Evolutionary conservation across 768 basidiomycete genomes (phyloP), one percentile per base, ranked within the genome.

Genomic region (Tremella mesenterica): DNA sequence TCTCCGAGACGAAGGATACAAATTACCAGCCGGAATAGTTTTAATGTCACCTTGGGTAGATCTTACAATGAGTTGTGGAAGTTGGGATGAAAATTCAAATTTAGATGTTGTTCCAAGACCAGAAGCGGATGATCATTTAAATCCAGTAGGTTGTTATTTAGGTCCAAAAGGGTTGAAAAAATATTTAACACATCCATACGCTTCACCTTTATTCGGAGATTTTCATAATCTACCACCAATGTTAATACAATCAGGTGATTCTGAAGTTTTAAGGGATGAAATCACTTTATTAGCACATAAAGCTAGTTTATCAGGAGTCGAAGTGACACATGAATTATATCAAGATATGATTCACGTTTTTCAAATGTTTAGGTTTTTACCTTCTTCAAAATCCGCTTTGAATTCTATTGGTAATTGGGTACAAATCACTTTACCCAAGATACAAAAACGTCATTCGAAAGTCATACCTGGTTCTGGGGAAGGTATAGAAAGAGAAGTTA

Each of bases 1-100:
- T 71, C 80, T 99, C 16, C 79, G 93, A n/a, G 93, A 99, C 67
- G 85, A 92, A 60, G 75, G 77, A 14, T 92, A 93, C 69, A 80
- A 84, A 1, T 65, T 93, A 4, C 93, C 93, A 8, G 81, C 85
- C 26, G 88, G 85, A 3, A 84, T 84, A 7, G 87, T 97, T 26
- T 72, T 95, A 33, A 83, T 97, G 81, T 90, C 85, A 21, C 91
- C 91, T 4, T 96, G 91, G 91, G 89, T 93, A 60, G 90, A 91
- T 85, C 75, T 99, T 57, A 96, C 95, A 0, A 88, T 95, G 83
- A 92, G 89, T 60, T 96, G 91, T 71, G 88, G 91, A 52, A 93
- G 90, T n/a, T 97, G 93, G 89, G 89, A 93, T 27, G 86, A 85
- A 52, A 96, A 96, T 71, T 83, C 85, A 3, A 59, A 63, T 36